Conservation (phyloP, 345 rosid genomes). For the Noccaea caerulescens region DNA sequence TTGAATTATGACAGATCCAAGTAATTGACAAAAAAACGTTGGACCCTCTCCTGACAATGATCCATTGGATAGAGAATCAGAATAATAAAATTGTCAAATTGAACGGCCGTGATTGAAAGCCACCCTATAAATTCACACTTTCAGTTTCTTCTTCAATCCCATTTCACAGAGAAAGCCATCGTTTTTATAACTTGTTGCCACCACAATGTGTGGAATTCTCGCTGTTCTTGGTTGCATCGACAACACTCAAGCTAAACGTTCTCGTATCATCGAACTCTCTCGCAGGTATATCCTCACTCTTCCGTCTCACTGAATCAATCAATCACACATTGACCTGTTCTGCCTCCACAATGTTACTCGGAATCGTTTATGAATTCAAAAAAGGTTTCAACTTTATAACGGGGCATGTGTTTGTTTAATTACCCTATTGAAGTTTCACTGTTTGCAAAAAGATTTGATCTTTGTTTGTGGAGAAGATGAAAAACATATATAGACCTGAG, state of each 20-base stretch:
- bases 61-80: background rate
- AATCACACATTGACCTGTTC: background rate
- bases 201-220: slow-evolving; percentile 84
- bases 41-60: slow-evolving; percentile 27
- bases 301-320: background rate
- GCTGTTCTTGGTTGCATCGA: slow-evolving; percentile 78
- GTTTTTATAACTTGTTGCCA: background rate
- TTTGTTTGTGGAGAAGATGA: slow-evolving; percentile 6
- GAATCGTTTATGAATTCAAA: background rate
- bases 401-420: slow-evolving; percentile 12
- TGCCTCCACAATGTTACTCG: background rate
- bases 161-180: background rate
- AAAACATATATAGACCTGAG: background rate
- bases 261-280: slow-evolving; percentile 83
- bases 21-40: slow-evolving; percentile 15
- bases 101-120: slow-evolving; percentile 50
- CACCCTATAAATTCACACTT: slow-evolving; percentile 30
- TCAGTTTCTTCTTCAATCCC: slow-evolving; percentile 13
- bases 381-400: slow-evolving; percentile 2
- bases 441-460: slow-evolving; percentile 3
- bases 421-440: background rate
- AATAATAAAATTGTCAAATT: slow-evolving; percentile 26
- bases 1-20: background rate
- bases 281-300: slow-evolving; percentile 51
- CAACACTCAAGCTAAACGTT: slow-evolving; percentile 76